Evolutionary conservation across 371 early-diverging fungal species (phyloP).

Genomic region (Smittium culicis): DNA sequence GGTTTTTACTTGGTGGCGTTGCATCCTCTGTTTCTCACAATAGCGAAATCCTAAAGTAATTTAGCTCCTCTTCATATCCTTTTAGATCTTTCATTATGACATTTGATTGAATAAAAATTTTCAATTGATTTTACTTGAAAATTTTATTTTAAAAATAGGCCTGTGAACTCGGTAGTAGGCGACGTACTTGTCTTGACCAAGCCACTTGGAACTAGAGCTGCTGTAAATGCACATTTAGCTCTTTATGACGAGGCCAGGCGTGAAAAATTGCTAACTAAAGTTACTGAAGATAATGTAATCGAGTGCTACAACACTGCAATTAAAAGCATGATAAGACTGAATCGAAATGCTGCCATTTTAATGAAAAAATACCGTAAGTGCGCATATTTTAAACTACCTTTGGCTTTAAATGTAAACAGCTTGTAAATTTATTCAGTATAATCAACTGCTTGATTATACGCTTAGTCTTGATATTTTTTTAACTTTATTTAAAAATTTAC

Average conservation of each 20-base stretch:
- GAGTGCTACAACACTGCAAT: slow-evolving; percentile 17
- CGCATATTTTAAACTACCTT: background rate
- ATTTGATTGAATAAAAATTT: too few species aligned
- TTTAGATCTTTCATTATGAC: background rate
- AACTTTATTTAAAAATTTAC: background rate
- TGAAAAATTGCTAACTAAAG: slow-evolving; percentile 8
- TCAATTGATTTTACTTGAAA: too few species aligned
- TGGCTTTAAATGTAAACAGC: too few species aligned
- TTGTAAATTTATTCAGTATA: too few species aligned
- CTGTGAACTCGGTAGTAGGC: slow-evolving; percentile 15
- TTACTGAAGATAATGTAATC: slow-evolving; percentile 17
- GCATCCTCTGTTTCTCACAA: slow-evolving; percentile 16
- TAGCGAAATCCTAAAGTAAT: slow-evolving; percentile 2
- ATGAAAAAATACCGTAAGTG: slow-evolving; percentile 25
- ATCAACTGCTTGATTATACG: too few species aligned
- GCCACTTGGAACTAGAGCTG: slow-evolving; percentile 25
- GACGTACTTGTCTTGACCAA: slow-evolving; percentile 27
- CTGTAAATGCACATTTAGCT: slow-evolving; percentile 22
- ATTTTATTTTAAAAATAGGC: too few species aligned
- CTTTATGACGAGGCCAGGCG: slow-evolving; percentile 19
- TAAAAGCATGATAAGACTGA: slow-evolving; percentile 20
- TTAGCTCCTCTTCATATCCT: background rate
- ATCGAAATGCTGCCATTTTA: slow-evolving; percentile 17
- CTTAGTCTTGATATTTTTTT: background rate
- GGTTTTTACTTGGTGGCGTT: slow-evolving; percentile 27